Evolutionary conservation across 2,329 filamentous ascomycete species (phyloP), one percentile per base, ranked within the genome.

Genomic region (Xylaria sp.): DNA sequence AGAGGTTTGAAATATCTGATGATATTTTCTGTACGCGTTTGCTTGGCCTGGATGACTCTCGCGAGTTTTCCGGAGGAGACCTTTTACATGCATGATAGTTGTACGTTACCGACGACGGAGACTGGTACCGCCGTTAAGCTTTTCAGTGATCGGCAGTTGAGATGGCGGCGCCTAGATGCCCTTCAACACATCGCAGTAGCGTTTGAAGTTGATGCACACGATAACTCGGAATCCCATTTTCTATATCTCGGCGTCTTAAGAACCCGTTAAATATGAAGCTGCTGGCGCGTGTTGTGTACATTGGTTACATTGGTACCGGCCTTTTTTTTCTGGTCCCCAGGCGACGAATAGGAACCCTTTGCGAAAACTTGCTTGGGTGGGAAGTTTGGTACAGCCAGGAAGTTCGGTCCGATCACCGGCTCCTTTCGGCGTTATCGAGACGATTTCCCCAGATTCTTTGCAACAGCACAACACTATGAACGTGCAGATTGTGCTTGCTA

Each of bases 391-490:
- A 62, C 57, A 37, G 46, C 17, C 31, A 51, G 64, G 64, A 59
- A 62, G 29, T 38, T 60, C 64, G 64, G 64, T 53, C 64, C 64
- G 64, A 25, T 29, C 58, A 60, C 64, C 64, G 61, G 56, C 62
- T 52, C 37, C 31, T 57, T 60, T 65, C 60, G 60, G 63, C 49
- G 58, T 48, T 62, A 56, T 58, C 58, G 25, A 49, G 17, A 49
- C 44, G 35, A 27, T 46, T 64, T 49, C 58, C 54, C 54, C 38
- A 58, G 51, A 48, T 44, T 59, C 40, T 52, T 13, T 49, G 35
- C 54, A 21, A 40, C 21, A 23, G 29, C 13, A 48, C 17, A 17
- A 15, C 7, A 37, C 17, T 25, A 43, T 15, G 29, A 15, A 27
- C 29, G 33, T n/a, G 15, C 27, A 35, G 17, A 35, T 23, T 41